These are phyloP conservation scores for Aspergillus fructus DNA, from an alignment of 2,329 filamentous ascomycete species.

Conservation along the genomic window DNA sequence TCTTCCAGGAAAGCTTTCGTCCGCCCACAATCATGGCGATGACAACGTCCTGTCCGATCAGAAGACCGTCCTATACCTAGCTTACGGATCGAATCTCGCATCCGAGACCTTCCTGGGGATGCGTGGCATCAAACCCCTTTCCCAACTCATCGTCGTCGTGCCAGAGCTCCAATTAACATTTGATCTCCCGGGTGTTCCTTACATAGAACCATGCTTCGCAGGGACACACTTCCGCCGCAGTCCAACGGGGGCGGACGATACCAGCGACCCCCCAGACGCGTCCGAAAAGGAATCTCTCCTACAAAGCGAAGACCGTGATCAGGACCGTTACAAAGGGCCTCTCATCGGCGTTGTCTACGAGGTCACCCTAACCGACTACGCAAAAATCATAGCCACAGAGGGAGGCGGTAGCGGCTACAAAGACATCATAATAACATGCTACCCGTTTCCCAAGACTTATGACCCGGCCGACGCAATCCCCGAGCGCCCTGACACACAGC, in stretches of 20 bases:
- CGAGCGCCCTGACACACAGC: constrained; percentile 58
- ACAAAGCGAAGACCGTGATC: constrained; percentile 16
- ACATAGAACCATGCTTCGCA: constrained; percentile 87
- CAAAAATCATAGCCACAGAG: constrained; percentile 84
- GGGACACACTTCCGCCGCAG: constrained; percentile 66
- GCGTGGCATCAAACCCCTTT: constrained; percentile 78
- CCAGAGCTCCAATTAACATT: constrained; percentile 78
- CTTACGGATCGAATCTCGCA: constrained; percentile 88
- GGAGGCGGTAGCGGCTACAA: constrained; percentile 82
- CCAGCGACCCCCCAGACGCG: constrained; percentile 7
- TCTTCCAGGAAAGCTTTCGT: constrained; percentile 20
- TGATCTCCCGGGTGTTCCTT: constrained; percentile 81
- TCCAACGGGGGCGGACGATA: constrained; percentile 1
- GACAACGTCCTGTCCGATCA: constrained; percentile 10
- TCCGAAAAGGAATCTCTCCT: constrained; percentile 38
- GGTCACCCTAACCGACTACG: constrained; percentile 78
- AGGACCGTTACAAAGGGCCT: constrained; percentile 59
- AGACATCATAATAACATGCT: constrained; percentile 77
- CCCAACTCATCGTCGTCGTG: constrained; percentile 76
- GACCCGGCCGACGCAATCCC: constrained; percentile 59
- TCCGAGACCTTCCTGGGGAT: constrained; percentile 74
- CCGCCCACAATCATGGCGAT: background rate
- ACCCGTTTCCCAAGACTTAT: constrained; percentile 59
- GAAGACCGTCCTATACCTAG: constrained; percentile 71
- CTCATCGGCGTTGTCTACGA: constrained; percentile 95